A percentile compares a stretch with the other conserved stretches of the same genome.
These are phyloP conservation scores for Silene latifolia DNA, from an alignment of 148 eudicot species.

Conservation along the genomic window DNA sequence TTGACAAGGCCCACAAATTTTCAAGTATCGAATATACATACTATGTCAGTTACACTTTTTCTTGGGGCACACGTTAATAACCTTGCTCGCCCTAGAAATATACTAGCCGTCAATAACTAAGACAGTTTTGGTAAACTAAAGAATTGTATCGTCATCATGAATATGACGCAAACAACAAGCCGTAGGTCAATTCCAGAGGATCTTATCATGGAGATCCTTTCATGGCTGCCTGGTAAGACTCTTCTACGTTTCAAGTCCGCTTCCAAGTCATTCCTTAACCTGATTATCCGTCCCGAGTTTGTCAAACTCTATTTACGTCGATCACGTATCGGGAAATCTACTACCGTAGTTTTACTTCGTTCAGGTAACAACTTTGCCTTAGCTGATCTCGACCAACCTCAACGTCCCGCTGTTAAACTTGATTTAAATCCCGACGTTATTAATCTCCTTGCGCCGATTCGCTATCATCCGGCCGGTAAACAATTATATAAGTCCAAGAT, in stretches of 20 bases:
- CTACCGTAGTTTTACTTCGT: not conserved
- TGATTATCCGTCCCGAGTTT: not conserved
- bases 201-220: not conserved
- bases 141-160: too few species aligned
- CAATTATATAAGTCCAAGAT: not conserved
- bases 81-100: too few species aligned
- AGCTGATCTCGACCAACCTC: not conserved
- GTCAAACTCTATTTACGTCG: not conserved
- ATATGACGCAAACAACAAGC: not conserved
- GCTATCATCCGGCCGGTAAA: too few species aligned
- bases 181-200: not conserved
- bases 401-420: not conserved
- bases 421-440: not conserved
- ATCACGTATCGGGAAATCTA: not conserved
- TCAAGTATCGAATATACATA: too few species aligned
- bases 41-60: too few species aligned
- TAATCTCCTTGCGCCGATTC: not conserved
- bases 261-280: not conserved
- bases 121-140: too few species aligned
- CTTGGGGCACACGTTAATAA: too few species aligned
- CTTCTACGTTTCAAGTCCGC: not conserved
- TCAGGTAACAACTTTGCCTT: not conserved
- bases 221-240: not conserved
- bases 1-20: too few species aligned
- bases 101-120: too few species aligned